Evolutionary conservation across 1,284 basidiomycete genomes (phyloP).

Genomic region (Melampsora occidentalis): DNA sequence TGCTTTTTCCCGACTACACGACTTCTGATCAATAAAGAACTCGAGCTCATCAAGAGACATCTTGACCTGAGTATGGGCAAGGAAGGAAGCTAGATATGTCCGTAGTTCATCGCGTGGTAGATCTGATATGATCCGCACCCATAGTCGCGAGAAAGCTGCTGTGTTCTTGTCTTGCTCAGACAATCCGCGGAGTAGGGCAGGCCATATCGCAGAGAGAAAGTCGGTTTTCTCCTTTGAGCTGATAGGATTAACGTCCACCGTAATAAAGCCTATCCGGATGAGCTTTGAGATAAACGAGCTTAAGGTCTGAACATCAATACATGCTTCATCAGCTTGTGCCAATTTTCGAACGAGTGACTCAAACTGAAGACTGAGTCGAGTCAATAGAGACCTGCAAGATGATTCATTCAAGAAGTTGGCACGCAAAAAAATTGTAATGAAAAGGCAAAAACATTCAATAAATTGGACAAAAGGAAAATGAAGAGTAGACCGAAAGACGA

Average conservation of each 20-base stretch:
- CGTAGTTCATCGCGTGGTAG: conserved; percentile 26
- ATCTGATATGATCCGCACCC: conserved; percentile 18
- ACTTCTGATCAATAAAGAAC: neutral
- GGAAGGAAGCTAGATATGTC: conserved; percentile 5
- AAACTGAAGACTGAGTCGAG: conserved; percentile 13
- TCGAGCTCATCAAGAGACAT: neutral
- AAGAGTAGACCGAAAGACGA: neutral
- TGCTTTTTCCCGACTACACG: conserved; percentile 9
- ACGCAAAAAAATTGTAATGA: neutral
- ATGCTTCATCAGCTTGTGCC: neutral
- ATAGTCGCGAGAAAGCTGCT: neutral
- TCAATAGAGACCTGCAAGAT: neutral
- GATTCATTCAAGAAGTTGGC: neutral
- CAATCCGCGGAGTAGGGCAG: neutral
- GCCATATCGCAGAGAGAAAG: conserved; percentile 30
- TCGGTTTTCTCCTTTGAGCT: neutral
- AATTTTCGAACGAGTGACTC: neutral
- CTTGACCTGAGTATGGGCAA: conserved; percentile 11
- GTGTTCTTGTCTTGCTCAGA: neutral
- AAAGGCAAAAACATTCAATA: neutral
- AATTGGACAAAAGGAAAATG: neutral
- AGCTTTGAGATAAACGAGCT: conserved; percentile 10
- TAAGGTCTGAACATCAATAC: neutral
- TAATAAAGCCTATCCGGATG: conserved; percentile 30
- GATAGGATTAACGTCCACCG: neutral